phyloP scores from a whole-genome alignment of 2,329 filamentous ascomycete species.

The Sordariomycetes sp. region DNA sequence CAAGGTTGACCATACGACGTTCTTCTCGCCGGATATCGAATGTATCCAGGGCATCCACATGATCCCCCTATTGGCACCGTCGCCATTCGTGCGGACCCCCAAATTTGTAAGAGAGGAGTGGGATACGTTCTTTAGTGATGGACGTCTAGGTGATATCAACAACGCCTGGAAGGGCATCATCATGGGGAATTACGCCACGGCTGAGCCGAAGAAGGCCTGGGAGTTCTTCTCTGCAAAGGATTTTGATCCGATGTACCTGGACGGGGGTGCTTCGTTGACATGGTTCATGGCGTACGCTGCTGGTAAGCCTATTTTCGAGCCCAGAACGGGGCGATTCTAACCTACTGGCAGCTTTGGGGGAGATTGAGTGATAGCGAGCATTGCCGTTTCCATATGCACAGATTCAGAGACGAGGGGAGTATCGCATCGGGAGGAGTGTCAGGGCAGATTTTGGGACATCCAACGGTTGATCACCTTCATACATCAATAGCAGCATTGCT shows the following conservation, averaged over 20 bases:
- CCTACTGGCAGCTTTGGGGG: too few species aligned
- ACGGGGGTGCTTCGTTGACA: constrained; percentile 74
- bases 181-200: constrained; percentile 71
- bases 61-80: constrained; percentile 64
- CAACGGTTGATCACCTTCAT: too few species aligned
- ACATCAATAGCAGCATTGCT: too few species aligned
- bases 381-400: too few species aligned
- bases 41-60: constrained; percentile 76
- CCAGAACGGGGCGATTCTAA: too few species aligned
- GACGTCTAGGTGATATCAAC: constrained; percentile 52
- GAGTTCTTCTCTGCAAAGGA: constrained; percentile 60
- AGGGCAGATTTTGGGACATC: too few species aligned
- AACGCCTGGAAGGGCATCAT: constrained; percentile 84
- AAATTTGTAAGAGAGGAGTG: constrained; percentile 77
- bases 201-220: constrained; percentile 62
- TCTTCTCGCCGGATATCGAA: constrained; percentile 67
- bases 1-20: constrained; percentile 88
- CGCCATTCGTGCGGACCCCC: constrained; percentile 54
- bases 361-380: too few species aligned
- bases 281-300: constrained; percentile 80
- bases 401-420: too few species aligned
- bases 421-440: too few species aligned
- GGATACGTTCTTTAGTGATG: constrained; percentile 65
- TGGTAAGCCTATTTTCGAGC: constrained; percentile 23
- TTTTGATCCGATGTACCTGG: constrained; percentile 64